Base-by-base conservation (phyloP, 257 asterid species). In the Gynochthodes officinalis region DNA sequence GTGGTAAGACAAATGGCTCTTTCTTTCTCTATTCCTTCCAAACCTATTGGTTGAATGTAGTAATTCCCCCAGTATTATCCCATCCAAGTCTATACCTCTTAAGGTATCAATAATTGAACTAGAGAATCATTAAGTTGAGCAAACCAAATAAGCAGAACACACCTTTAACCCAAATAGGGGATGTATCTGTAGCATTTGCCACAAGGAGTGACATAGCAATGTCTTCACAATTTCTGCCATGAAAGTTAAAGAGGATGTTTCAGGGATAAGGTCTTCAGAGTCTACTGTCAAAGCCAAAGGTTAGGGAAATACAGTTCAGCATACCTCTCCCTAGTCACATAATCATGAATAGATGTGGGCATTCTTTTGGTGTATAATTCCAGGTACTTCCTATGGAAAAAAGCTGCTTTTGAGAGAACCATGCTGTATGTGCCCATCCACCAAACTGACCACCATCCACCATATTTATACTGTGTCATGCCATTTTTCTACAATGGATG, bases 391-490 rank as follows among this genome's bases (percentile, higher is more conserved):
- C 78, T 80, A 54, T 86, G 92, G 63, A 89, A 82, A 82, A 86
- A 89, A 19, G 89, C 89, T 60, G 92, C 90, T 78, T 89, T 89
- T 3, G 92, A 76, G 73, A 89, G 95, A 69, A 89, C 86, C 89
- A 89, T 85, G 69, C 89, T 89, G 67, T 85, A 86, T 18, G 85
- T 85, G 64, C 91, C 90, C 64, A 60, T 82, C 92, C 95, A 85
- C 92, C 92, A 87, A 61, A 89, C 90, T 19, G 96, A 81, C 92
- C 92, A 87, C 96, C 92, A 89, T 58, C 96, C 89, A 32, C 96
- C 83, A 44, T 84, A 89, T 35, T 40, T 70, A 71, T 84, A 85
- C 30, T 68, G 76, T 37, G 64, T 37, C 61, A 69, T 61, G 3
- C 82, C 87, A 65, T 75, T 81, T 74, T 70, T 78, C 89, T 88